Evolutionary conservation across 352 stramenopile genomes (phyloP).

Genomic region (Pelagophyceae sp.): DNA sequence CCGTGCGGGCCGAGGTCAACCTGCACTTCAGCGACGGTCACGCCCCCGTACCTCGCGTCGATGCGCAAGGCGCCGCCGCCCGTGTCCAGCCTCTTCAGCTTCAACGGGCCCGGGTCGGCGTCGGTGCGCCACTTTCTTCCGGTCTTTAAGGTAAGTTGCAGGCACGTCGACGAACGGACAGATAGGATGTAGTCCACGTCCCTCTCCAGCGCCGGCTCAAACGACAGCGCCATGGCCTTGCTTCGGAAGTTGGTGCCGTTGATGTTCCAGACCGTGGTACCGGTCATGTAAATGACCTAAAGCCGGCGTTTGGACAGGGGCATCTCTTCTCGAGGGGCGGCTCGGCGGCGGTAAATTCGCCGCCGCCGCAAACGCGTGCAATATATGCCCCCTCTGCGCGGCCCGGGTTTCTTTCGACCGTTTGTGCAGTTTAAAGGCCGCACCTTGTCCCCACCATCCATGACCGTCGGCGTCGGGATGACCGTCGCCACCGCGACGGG

Average conservation of each 20-base stretch:
- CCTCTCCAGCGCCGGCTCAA: constrained; percentile 5
- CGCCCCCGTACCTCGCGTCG: constrained; percentile 12
- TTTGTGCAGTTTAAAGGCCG: neutral
- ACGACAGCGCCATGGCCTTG: constrained; percentile 5
- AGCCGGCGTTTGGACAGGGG: neutral
- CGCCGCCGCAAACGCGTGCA: neutral
- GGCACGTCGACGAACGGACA: constrained; percentile 5
- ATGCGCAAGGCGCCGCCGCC: constrained; percentile 9
- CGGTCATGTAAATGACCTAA: constrained; percentile 19
- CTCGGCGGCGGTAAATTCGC: neutral
- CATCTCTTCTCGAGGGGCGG: neutral
- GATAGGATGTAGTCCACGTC: constrained; percentile 7
- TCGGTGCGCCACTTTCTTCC: constrained; percentile 14
- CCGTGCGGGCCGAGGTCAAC: constrained; percentile 4
- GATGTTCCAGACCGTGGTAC: neutral
- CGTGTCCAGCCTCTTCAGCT: constrained; percentile 9
- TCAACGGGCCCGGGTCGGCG: constrained; percentile 12
- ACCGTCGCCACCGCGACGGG: neutral
- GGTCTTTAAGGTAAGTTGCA: neutral
- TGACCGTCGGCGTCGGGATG: constrained; percentile 15
- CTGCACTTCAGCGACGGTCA: constrained; percentile 18
- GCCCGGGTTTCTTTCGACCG: too few relatives aligned
- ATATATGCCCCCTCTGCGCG: too few relatives aligned
- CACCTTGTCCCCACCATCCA: constrained; percentile 15
- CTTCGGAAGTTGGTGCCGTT: constrained; percentile 8